Evolutionary conservation across 2,329 filamentous ascomycete species (phyloP), one percentile per base, ranked within the genome.

Genomic region (Fusarium austroafricanum): DNA sequence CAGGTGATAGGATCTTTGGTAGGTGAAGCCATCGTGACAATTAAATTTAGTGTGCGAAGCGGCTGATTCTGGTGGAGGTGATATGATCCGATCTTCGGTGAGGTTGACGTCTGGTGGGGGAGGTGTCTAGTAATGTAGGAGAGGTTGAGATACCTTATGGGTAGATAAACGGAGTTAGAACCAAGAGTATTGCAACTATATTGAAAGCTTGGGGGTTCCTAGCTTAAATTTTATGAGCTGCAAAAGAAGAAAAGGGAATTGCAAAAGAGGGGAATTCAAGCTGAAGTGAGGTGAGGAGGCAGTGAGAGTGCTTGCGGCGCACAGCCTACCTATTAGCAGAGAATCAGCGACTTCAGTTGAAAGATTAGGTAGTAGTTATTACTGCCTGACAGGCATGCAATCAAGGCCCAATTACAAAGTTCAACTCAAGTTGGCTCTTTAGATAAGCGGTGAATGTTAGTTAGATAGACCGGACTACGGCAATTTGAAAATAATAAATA

Each of bases 1-100:
- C 92, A 95, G 78, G 92, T 95, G 75, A 96, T 95, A 75, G 87
- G 88, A 75, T 89, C 87, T 75, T 86, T 88, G 61, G 59, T 52
- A 26, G 49, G 52, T 50, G 66, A 59, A n/a, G 67, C 40, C 71
- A 75, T 75, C 58, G 43, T 39, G 58, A 52, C 31, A 43, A 28
- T 35, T 29, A 20, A 20, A 28, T 43, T 46, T 70, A 43, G 52
- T 21, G 54, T 29, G 38, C 31, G 44, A 54, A 43, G 54, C 37
- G 46, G 9, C 42, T 47, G 49, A 35, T 55, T 54, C 21, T 55
- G 69, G 47, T 70, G 46, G 33, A 14, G 45, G 31, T 52, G 26
- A 23, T 47, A 46, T 51, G 39, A 52, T 53, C 35, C 42, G 57
- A 55, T 52, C 40, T 54, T 46, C 45, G 43, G 58, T 23, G 47